Evolutionary conservation across 2,329 filamentous ascomycete genomes (phyloP).

Genomic region (Trichoderma sp.): DNA sequence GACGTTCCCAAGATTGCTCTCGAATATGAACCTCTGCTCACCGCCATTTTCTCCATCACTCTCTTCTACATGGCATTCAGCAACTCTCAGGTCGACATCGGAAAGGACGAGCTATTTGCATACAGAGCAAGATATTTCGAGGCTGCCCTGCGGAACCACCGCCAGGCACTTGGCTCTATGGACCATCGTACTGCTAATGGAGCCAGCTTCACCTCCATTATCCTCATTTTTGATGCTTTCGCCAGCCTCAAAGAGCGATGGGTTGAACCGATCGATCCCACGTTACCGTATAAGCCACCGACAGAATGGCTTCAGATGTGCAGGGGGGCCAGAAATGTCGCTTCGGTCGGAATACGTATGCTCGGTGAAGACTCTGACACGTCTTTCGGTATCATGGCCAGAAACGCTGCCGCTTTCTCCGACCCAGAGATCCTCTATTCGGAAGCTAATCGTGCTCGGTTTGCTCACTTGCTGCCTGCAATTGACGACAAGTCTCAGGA

Average conservation of each 20-base stretch:
- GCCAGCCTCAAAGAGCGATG: neutral
- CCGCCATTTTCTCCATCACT: constrained; percentile 30
- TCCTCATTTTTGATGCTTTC: neutral
- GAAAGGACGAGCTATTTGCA: neutral
- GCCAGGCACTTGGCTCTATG: neutral
- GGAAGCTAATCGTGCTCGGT: neutral
- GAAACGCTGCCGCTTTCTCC: neutral
- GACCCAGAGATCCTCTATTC: neutral
- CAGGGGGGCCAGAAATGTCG: neutral
- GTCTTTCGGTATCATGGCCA: neutral
- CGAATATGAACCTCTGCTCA: constrained; percentile 30
- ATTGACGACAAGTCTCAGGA: neutral
- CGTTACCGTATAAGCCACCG: neutral
- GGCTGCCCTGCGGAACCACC: neutral
- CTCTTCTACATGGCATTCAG: constrained; percentile 28
- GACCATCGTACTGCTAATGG: neutral
- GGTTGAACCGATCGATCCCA: neutral
- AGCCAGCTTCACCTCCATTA: neutral
- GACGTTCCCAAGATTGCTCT: constrained; percentile 30
- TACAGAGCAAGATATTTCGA: neutral
- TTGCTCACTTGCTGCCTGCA: neutral
- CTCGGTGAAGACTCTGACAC: neutral
- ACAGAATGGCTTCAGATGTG: neutral
- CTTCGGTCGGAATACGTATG: neutral
- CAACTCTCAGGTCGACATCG: neutral